Percentiles rank a stretch among this genome's conserved stretches.
Evolutionary conservation across 2,329 filamentous ascomycete species (phyloP).

Genomic region (Ascocoryne sarcoides): DNA sequence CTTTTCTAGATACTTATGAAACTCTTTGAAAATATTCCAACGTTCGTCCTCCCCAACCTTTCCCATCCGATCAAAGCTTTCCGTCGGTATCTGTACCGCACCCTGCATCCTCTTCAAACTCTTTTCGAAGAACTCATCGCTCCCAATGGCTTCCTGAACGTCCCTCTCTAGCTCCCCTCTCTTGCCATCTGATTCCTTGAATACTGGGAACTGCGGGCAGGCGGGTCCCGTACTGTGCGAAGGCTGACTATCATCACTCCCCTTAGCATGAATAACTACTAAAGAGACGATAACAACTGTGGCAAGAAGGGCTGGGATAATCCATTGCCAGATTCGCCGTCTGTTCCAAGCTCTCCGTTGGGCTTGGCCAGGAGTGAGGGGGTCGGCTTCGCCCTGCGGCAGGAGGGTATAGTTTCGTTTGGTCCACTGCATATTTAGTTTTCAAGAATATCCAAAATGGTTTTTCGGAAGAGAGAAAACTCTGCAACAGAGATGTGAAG

Average conservation of each 20-base stretch:
- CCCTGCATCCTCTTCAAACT: constrained; percentile 31
- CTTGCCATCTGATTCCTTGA: constrained; percentile 4
- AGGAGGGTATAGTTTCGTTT: constrained; percentile 15
- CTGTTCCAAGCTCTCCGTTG: constrained; percentile 2
- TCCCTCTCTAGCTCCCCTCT: constrained; percentile 10
- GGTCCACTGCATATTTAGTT: constrained; percentile 7
- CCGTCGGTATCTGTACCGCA: constrained; percentile 45
- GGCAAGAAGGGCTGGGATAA: constrained; percentile 4
- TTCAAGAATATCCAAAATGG: too few relatives aligned
- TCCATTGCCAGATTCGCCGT: constrained; percentile 8
- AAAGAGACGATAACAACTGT: constrained; percentile 4
- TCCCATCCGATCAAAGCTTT: constrained; percentile 49
- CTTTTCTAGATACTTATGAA: constrained; percentile 38
- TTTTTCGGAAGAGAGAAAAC: too few relatives aligned
- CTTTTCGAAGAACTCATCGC: constrained; percentile 14
- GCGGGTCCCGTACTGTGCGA: constrained; percentile 4
- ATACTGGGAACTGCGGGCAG: constrained; percentile 19
- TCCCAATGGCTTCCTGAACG: constrained; percentile 10
- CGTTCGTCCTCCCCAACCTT: constrained; percentile 43
- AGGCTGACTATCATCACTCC: constrained; percentile 2
- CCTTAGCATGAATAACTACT: constrained; percentile 1
- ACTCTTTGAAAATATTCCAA: constrained; percentile 44
- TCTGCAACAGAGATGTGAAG: too few relatives aligned
- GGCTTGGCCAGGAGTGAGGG: not conserved
- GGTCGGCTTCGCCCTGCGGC: constrained; percentile 8